Evolutionary conservation across 371 early-diverging fungal species (phyloP), one percentile per base, ranked within the genome.

Genomic region (Actinomucor elegans): DNA sequence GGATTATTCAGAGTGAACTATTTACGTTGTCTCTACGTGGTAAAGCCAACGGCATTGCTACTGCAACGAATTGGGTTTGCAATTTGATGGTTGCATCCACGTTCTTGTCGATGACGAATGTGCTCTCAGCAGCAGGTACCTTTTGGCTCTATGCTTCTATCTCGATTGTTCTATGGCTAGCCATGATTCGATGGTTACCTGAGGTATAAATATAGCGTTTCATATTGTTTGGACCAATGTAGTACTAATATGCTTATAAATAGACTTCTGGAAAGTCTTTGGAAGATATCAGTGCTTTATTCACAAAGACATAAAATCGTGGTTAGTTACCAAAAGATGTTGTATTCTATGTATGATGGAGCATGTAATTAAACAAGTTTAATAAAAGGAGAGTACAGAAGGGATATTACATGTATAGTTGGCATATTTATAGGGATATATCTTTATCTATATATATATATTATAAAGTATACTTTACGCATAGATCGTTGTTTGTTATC

Each of bases 121-220:
- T 67, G 3, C 67, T 85, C 18, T 71, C 83, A 0, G 64, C 75
- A 6, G 73, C 77, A 8, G 83, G 83, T 8, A 79, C 82, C 0
- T 81, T 81, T 48, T 85, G 78, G 77, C 51, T 85, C 10, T 85
- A 81, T 66, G 83, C 79, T 0, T 37, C 55, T 5, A 59, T 85
- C 14, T 65, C 80, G 27, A 49, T 71, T 35, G 44, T 81, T n/a
- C 67, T 77, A 1, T 85, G 82, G 82, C n/a, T 77, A 2, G 67
- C 80, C 31, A 63, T 81, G 9, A 71, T 61, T 35, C 61, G 52
- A 2, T 44, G 71, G 28, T 70, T 83, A 5, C 84, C 84, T 6
- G 85, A 72, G 56, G 71, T 71, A 64, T 28, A 4, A 14, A 31
- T n/a, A 8, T 15, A 26, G 6, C 21, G 7, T 27, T 28, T 21